phyloP scores from a whole-genome alignment of 176 grass and related monocot species.

The Poa pratensis region DNA sequence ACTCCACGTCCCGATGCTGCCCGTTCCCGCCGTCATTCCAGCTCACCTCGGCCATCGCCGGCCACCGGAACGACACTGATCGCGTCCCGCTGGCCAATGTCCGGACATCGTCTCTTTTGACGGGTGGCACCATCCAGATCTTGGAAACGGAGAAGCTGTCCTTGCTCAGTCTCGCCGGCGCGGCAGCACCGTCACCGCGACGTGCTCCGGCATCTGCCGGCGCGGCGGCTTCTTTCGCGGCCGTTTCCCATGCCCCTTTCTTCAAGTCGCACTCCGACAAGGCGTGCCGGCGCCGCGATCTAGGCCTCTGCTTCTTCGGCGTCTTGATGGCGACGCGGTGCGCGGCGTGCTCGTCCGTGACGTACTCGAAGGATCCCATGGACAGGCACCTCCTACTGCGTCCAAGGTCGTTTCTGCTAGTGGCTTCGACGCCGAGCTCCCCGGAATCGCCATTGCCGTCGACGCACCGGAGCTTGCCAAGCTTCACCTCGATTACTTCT shows the following conservation, averaged over 20 bases:
- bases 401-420: slow-evolving; percentile 35
- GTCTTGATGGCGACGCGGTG: slow-evolving; percentile 72
- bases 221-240: slow-evolving; percentile 33
- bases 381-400: slow-evolving; percentile 78
- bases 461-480: slow-evolving; percentile 74
- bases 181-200: neutral
- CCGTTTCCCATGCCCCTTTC: slow-evolving; percentile 60
- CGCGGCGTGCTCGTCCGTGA: slow-evolving; percentile 64
- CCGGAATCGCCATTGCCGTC: slow-evolving; percentile 46
- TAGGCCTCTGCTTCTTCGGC: slow-evolving; percentile 56
- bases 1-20: slow-evolving; percentile 53
- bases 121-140: slow-evolving; percentile 55
- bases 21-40: slow-evolving; percentile 33
- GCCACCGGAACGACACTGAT: slow-evolving; percentile 70
- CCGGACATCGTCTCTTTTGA: slow-evolving; percentile 24
- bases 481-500: slow-evolving; percentile 72
- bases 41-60: slow-evolving; percentile 40
- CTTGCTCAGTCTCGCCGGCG: slow-evolving; percentile 40
- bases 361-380: slow-evolving; percentile 95
- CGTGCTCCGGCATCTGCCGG: neutral
- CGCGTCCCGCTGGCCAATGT: slow-evolving; percentile 35
- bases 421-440: slow-evolving; percentile 27
- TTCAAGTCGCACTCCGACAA: slow-evolving; percentile 81
- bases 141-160: slow-evolving; percentile 86
- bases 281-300: slow-evolving; percentile 52